A percentile compares a stretch with the other conserved stretches of the same genome.
Conservation (phyloP, 2,329 filamentous ascomycete genomes). For the Xylariaceae sp. region DNA sequence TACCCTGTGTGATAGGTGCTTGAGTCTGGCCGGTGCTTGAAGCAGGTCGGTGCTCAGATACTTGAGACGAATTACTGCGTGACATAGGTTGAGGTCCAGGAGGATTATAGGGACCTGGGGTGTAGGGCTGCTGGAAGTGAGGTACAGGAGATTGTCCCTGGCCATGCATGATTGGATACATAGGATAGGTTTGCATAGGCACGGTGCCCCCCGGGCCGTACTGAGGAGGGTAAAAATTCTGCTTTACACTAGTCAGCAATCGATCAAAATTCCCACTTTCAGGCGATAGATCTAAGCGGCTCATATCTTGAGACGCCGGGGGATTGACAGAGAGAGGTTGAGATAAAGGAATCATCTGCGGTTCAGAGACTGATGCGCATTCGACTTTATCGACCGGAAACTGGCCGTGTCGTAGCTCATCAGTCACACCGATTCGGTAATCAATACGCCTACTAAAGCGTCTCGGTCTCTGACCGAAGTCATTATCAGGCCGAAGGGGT, state of each 20-base stretch:
- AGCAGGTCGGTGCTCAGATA: conserved; percentile 65
- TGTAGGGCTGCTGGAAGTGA: conserved; percentile 55
- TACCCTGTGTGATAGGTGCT: conserved; percentile 64
- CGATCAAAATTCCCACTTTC: conserved; percentile 74
- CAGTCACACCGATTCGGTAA: conserved; percentile 38
- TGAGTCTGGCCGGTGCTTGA: conserved; percentile 70
- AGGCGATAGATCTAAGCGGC: conserved; percentile 65
- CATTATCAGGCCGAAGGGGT: conserved; percentile 44
- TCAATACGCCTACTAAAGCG: conserved; percentile 55
- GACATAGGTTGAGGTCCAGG: conserved; percentile 73
- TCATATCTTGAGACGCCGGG: conserved; percentile 26
- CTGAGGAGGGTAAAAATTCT: conserved; percentile 65
- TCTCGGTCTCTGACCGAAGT: conserved; percentile 47
- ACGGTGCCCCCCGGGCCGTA: conserved; percentile 51
- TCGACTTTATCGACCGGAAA: conserved; percentile 28
- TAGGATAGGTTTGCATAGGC: conserved; percentile 43
- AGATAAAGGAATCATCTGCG: conserved; percentile 35
- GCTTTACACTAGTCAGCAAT: conserved; percentile 72
- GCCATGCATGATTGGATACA: conserved; percentile 36
- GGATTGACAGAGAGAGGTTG: conserved; percentile 39
- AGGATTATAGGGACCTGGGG: conserved; percentile 46
- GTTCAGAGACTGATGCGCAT: conserved; percentile 23
- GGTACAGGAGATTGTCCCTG: conserved; percentile 54
- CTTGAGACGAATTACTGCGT: conserved; percentile 75
- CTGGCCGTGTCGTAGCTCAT: conserved; percentile 29